Evolutionary conservation across 2,329 filamentous ascomycete genomes (phyloP).

Genomic region (Hymenoscyphus repandus): DNA sequence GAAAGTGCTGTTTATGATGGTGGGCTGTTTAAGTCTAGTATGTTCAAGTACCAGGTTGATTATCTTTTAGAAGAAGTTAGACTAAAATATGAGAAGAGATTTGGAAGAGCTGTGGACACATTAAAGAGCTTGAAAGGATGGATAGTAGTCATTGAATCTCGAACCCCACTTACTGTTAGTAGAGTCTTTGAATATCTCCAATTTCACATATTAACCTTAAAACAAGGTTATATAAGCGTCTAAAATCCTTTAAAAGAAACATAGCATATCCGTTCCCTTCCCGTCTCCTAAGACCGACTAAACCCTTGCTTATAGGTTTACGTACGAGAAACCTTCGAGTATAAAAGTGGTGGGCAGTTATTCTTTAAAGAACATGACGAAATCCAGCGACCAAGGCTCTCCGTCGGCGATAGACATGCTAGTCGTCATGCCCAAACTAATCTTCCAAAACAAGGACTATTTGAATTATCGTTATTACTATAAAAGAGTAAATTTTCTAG

Average conservation of each 20-base stretch:
- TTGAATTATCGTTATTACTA: slow-evolving; percentile 91
- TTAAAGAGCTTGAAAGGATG: slow-evolving; percentile 49
- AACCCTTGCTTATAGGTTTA: slow-evolving; percentile 76
- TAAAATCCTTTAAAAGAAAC: slow-evolving; percentile 59
- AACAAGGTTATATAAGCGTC: slow-evolving; percentile 62
- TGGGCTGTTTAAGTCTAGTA: slow-evolving; percentile 54
- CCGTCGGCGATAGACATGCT: slow-evolving; percentile 71
- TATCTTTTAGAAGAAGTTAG: slow-evolving; percentile 54
- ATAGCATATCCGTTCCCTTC: slow-evolving; percentile 73
- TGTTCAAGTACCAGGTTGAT: slow-evolving; percentile 64
- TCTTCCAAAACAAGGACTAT: slow-evolving; percentile 95
- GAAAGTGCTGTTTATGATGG: slow-evolving; percentile 36
- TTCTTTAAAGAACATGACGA: slow-evolving; percentile 67
- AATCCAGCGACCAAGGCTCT: slow-evolving; percentile 57
- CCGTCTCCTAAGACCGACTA: slow-evolving; percentile 72
- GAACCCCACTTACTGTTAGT: slow-evolving; percentile 40
- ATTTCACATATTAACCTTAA: background rate
- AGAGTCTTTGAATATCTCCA: background rate
- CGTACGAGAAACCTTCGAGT: slow-evolving; percentile 68
- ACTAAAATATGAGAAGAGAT: slow-evolving; percentile 52
- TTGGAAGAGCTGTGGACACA: slow-evolving; percentile 46
- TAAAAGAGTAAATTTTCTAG: slow-evolving; percentile 86
- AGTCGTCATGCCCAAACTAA: slow-evolving; percentile 70
- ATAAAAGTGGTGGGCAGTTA: slow-evolving; percentile 91
- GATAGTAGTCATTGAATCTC: slow-evolving; percentile 51